Base-by-base conservation (phyloP, 495 filamentous ascomycete species). In the Delitschia confertaspora region DNA sequence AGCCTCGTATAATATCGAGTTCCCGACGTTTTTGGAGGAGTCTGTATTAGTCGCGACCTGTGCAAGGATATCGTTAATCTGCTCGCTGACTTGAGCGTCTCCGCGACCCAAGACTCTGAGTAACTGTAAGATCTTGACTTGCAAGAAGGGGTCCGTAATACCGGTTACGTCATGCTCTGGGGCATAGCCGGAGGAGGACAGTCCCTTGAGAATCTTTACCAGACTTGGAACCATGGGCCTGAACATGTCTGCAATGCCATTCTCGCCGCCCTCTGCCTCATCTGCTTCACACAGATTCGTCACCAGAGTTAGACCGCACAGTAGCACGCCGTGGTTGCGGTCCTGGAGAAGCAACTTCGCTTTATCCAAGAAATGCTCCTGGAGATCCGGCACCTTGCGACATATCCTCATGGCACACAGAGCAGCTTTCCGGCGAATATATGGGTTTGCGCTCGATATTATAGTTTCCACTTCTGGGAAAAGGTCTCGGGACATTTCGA, bases 391-490 rank as follows among this genome's bases (percentile, higher is more conserved):
- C 30, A 96, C 93, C 64, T 98, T 98, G 51, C 88, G 79, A 66
- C 88, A 95, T 67, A 98, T 93, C 27, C 93, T 76, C 93, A 98
- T 98, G n/a, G 91, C 91, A 63, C 91, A 98, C n/a, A 98, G 74
- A 4, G 91, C 93, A 24, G 93, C 91, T 72, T 98, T 98, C 36
- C 91, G 78, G 36, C 89, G 79, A 58, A 96, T 94, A 55, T 98
- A 98, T 8, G 91, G 89, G 62, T 98, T 98, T 25, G 86, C 81
- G 21, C 85, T 93, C 9, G 87, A 85, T 42, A 95, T 67, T 14
- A 96, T 77, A 29, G 68, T 80, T 66, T 96, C 93, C 53, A 98
- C 82, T 71, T 98, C 88, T 51, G 83, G 71, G 65, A 96, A 98
- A 16, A 98, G 71, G 65, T 98, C 91, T 66, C 91, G 76, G n/a